These are phyloP conservation scores for Pseudogymnoascus sp. DNA, from an alignment of 2,329 filamentous ascomycete genomes.

Conservation along the genomic window DNA sequence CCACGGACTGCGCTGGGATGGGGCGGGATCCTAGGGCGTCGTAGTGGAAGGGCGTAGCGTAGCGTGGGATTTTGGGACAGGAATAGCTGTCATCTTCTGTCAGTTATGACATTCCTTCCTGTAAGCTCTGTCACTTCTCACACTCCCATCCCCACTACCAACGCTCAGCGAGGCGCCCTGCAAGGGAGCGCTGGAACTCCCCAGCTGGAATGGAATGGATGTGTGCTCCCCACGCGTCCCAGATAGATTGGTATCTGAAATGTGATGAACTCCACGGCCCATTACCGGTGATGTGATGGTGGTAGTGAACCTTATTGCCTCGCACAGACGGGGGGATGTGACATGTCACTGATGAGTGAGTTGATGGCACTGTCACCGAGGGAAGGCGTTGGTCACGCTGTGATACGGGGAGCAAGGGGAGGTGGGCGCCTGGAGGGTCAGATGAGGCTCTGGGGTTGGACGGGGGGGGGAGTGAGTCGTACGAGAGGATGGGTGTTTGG, in stretches of 20 bases:
- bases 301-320: not conserved
- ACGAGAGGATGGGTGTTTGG: not conserved
- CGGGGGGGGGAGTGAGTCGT: not conserved
- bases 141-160: not conserved
- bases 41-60: not conserved
- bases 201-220: not conserved
- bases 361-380: not conserved
- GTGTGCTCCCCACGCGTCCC: not conserved
- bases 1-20: not conserved
- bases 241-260: not conserved
- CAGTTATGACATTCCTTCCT: not conserved
- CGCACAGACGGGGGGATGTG: not conserved
- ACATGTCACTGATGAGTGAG: not conserved
- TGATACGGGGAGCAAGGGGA: not conserved
- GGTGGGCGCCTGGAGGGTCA: not conserved
- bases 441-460: not conserved
- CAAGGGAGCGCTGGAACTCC: not conserved
- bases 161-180: not conserved
- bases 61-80: no score
- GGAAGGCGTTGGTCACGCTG: not conserved
- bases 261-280: not conserved
- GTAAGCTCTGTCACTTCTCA: not conserved
- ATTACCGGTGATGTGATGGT: not conserved
- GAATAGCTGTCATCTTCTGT: no score
- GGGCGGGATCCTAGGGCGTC: not conserved